A percentile compares a stretch with the other conserved stretches of the same genome.
Evolutionary conservation across 257 asterid species (phyloP).

Genomic region (Solanum neorickii): DNA sequence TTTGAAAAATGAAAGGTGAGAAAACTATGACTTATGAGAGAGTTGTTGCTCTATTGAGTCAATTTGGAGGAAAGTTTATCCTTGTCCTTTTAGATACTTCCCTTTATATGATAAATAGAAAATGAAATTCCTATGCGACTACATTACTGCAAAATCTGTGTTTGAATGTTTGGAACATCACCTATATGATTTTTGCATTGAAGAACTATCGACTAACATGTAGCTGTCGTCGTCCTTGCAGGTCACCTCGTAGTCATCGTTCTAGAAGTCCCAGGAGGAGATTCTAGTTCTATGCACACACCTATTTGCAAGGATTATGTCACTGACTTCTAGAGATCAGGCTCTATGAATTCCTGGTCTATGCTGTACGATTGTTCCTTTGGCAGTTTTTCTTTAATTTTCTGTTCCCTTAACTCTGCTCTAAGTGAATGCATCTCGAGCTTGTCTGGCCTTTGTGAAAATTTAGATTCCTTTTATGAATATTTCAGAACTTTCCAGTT

Average conservation of each 20-base stretch:
- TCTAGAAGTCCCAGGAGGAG: conserved; percentile 93
- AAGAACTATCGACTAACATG: not conserved
- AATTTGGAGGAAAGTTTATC: not conserved
- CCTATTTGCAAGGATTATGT: not conserved
- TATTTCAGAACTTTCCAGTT: not conserved
- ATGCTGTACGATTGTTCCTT: not conserved
- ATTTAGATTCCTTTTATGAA: not conserved
- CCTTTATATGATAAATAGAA: not conserved
- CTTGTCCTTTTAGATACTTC: not conserved
- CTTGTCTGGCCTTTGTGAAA: not conserved
- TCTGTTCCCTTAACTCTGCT: not conserved
- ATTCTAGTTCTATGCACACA: conserved; percentile 15
- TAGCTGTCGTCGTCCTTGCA: conserved; percentile 15
- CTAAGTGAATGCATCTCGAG: not conserved
- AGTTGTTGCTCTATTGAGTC: not conserved
- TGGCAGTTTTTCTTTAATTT: not conserved
- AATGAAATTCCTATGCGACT: not conserved
- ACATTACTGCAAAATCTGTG: not conserved
- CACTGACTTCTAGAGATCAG: conserved; percentile 9
- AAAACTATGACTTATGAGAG: not conserved
- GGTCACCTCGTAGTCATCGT: conserved; percentile 83
- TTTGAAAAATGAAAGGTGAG: not conserved
- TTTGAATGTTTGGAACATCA: not conserved
- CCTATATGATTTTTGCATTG: not conserved
- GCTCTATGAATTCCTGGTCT: conserved; percentile 2